Percentiles rank a stretch among this genome's conserved stretches.
These are phyloP conservation scores for Candida hungchunana DNA, from an alignment of 805 yeast species.

Conservation along the genomic window DNA sequence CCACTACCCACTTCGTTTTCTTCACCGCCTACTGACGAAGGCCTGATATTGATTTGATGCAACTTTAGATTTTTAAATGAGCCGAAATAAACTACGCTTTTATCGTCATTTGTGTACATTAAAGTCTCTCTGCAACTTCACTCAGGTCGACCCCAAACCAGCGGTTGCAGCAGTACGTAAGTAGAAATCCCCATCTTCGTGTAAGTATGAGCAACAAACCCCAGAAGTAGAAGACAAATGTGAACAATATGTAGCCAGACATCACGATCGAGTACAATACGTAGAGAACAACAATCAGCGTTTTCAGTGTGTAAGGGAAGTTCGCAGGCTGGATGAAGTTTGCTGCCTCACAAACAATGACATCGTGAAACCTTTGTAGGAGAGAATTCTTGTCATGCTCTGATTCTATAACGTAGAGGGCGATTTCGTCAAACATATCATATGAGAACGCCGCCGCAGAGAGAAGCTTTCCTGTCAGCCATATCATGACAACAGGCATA, in stretches of 20 bases:
- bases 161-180: no score
- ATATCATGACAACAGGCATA: conserved; percentile 11
- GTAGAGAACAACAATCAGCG: conserved; percentile 9
- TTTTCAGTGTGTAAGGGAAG: conserved; percentile 2
- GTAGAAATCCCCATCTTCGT: conserved; percentile 16
- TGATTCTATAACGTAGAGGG: conserved; percentile 3
- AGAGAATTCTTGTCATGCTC: conserved; percentile 5
- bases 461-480: conserved; percentile 9
- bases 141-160: no score
- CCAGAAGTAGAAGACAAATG: conserved; percentile 12
- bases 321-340: neutral
- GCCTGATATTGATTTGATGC: no score
- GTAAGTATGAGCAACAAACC: conserved; percentile 15
- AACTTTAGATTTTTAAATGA: no score
- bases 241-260: conserved; percentile 18
- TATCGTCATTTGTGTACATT: no score
- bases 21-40: no score
- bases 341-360: conserved; percentile 6
- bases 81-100: no score
- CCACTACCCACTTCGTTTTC: no score
- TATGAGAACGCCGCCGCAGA: conserved; percentile 16
- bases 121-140: no score
- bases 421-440: conserved; percentile 17
- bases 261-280: conserved; percentile 11
- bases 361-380: conserved; percentile 11